These are phyloP conservation scores for Rhizomucor pusillus DNA, from an alignment of 371 early-diverging fungal species.

Conservation along the genomic window DNA sequence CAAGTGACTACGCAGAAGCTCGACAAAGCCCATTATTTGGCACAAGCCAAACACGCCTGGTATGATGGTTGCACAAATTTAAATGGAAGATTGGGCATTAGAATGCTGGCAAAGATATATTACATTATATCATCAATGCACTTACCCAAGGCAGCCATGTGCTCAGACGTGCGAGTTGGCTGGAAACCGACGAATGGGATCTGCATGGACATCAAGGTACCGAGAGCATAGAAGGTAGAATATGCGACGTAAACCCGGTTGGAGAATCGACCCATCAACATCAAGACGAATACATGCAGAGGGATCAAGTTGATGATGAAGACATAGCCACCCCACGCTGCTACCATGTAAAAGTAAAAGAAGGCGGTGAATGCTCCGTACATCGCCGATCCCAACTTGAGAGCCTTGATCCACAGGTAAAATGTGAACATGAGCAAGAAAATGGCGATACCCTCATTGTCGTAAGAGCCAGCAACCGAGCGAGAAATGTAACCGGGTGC, in stretches of 20 bases:
- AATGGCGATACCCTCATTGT: constrained; percentile 99
- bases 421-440: constrained; percentile 96
- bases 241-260: constrained; percentile 93
- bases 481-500: constrained; percentile 99
- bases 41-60: constrained; percentile 87
- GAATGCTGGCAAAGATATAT: too few relatives aligned
- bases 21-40: constrained; percentile 91
- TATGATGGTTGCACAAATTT: too few relatives aligned
- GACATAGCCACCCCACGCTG: constrained; percentile 99
- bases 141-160: constrained; percentile 95
- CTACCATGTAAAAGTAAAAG: constrained; percentile 99
- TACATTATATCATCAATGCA: too few relatives aligned
- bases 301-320: constrained; percentile 98
- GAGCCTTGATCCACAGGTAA: constrained; percentile 94
- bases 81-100: too few relatives aligned
- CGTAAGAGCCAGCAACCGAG: constrained; percentile 99
- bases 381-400: constrained; percentile 89
- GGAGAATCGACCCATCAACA: constrained; percentile 96
- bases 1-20: constrained; percentile 77
- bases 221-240: constrained; percentile 95
- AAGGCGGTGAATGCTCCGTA: constrained; percentile 86
- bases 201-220: constrained; percentile 96
- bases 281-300: constrained; percentile 91
- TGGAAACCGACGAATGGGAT: constrained; percentile 99
- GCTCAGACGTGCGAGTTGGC: constrained; percentile 95